Conservation (phyloP, 2,329 filamentous ascomycete genomes). For the Didymella lethalis region DNA sequence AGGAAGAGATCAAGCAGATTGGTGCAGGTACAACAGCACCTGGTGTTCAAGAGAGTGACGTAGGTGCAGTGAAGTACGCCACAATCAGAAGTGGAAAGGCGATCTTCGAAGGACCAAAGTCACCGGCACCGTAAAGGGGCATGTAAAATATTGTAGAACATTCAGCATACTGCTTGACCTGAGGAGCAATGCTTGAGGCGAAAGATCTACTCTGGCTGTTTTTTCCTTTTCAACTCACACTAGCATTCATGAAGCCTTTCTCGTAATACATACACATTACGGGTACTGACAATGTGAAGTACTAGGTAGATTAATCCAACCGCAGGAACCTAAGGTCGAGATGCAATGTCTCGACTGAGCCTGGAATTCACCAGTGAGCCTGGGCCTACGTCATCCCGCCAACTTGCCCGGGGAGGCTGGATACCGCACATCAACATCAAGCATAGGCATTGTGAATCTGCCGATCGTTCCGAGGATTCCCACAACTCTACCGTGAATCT, state of each 20-base stretch:
- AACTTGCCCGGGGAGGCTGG: background rate
- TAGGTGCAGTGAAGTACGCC: conserved; percentile 35
- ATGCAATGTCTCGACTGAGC: background rate
- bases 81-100: conserved; percentile 42
- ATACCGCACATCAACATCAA: conserved; percentile 15
- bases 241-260: background rate
- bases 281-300: background rate
- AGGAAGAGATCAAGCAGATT: conserved; percentile 48
- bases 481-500: background rate
- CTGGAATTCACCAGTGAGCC: background rate
- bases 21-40: conserved; percentile 30
- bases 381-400: conserved; percentile 22
- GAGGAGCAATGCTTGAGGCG: conserved; percentile 4
- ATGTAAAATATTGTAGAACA: conserved; percentile 27
- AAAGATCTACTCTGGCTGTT: conserved; percentile 4
- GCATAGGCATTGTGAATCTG: conserved; percentile 10
- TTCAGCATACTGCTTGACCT: background rate
- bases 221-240: background rate
- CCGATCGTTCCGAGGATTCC: background rate
- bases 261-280: background rate
- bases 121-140: conserved; percentile 10
- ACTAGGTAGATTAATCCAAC: background rate
- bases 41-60: conserved; percentile 25
- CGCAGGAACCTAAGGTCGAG: background rate
- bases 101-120: conserved; percentile 31